Conservation (phyloP, 2,329 filamentous ascomycete species). For the Curvularia sp. region DNA sequence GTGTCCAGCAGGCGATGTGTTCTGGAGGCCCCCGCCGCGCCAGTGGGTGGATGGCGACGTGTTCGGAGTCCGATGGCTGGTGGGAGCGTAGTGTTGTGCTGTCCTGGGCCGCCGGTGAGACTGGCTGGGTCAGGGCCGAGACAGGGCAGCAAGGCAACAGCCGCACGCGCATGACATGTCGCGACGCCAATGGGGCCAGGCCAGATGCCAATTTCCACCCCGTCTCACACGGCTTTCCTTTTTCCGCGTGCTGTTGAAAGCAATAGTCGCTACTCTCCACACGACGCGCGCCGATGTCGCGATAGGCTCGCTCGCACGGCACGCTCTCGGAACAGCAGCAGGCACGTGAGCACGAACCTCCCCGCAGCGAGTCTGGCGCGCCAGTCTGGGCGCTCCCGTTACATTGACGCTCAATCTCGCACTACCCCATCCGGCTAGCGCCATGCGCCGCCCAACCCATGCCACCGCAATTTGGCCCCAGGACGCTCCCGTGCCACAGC, state of each 20-base stretch:
- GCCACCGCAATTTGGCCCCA: conserved; percentile 33
- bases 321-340: conserved; percentile 21
- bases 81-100: not conserved
- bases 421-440: conserved; percentile 29
- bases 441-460: conserved; percentile 20
- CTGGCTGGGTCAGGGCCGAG: conserved; percentile 24
- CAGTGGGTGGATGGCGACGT: not conserved
- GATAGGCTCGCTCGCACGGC: conserved; percentile 7
- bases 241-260: not conserved
- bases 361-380: not conserved
- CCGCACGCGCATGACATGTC: conserved; percentile 9
- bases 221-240: conserved; percentile 1
- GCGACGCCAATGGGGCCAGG: conserved; percentile 17
- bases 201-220: conserved; percentile 17
- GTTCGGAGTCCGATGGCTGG: conserved; percentile 42
- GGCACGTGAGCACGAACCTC: conserved; percentile 2
- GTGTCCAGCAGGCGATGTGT: not conserved
- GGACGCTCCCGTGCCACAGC: conserved; percentile 28
- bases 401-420: conserved; percentile 26
- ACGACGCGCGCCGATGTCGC: not conserved
- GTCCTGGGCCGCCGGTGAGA: conserved; percentile 24
- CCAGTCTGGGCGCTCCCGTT: conserved; percentile 19
- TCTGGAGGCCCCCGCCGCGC: not conserved
- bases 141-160: conserved; percentile 9
- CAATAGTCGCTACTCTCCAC: not conserved